Percentiles rank a stretch among this genome's conserved stretches.
phyloP scores from a whole-genome alignment of 441 rosid genomes.

The Corymbia citriodora region DNA sequence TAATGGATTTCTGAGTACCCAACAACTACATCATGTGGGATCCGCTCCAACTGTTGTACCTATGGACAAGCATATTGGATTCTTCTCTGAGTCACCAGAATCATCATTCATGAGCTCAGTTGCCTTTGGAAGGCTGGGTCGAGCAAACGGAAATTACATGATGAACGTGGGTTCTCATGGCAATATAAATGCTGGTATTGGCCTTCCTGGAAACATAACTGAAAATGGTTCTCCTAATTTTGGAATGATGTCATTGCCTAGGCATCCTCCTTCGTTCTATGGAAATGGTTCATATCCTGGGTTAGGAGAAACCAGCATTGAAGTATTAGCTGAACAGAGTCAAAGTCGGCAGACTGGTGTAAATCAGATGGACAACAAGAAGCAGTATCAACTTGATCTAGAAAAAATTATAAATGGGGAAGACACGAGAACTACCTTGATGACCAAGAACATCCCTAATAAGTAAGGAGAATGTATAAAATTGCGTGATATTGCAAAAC shows the following conservation, averaged over 20 bases:
- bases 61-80: slow-evolving; percentile 68
- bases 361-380: slow-evolving; percentile 71
- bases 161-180: slow-evolving; percentile 47
- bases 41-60: slow-evolving; percentile 79
- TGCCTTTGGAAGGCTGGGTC: slow-evolving; percentile 40
- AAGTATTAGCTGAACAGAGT: slow-evolving; percentile 66
- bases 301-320: slow-evolving; percentile 34
- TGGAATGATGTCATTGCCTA: slow-evolving; percentile 68
- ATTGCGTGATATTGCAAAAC: not conserved
- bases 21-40: slow-evolving; percentile 70
- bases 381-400: slow-evolving; percentile 69
- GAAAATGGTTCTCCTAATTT: slow-evolving; percentile 47
- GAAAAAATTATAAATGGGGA: slow-evolving; percentile 64
- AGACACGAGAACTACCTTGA: slow-evolving; percentile 72
- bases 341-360: slow-evolving; percentile 52
- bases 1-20: slow-evolving; percentile 43
- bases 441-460: slow-evolving; percentile 85
- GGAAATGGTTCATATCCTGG: slow-evolving; percentile 55
- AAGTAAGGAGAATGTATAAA: slow-evolving; percentile 42
- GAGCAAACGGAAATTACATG: slow-evolving; percentile 50
- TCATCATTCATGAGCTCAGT: slow-evolving; percentile 47
- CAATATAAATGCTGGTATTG: slow-evolving; percentile 37
- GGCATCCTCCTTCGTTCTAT: slow-evolving; percentile 47
- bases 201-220: slow-evolving; percentile 38
- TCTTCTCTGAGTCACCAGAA: slow-evolving; percentile 63